Evolutionary conservation across 1,139 yeast genomes (phyloP).

Genomic region (Taphrina betulina): DNA sequence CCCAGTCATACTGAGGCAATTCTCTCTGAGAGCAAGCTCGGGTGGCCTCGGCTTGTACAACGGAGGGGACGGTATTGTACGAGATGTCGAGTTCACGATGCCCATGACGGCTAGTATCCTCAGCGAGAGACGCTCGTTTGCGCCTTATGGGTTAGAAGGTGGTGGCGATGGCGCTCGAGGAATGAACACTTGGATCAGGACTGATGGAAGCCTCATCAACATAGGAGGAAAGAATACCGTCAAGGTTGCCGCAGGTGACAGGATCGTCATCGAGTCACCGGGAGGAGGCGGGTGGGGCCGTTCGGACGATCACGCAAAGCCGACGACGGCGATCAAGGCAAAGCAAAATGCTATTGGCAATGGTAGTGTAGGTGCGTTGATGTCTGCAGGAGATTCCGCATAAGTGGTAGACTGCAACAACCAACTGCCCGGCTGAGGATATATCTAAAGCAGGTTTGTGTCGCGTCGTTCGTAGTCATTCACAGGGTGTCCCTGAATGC

Average conservation of each 20-base stretch:
- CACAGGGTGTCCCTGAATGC: no score
- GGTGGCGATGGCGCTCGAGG: conserved; percentile 63
- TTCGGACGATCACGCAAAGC: not conserved
- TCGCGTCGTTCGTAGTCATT: no score
- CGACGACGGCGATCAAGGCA: not conserved
- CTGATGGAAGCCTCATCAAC: conserved; percentile 43
- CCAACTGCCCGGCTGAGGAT: no score
- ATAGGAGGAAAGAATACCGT: conserved; percentile 63
- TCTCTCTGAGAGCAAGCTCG: conserved; percentile 54
- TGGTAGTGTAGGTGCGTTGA: no score
- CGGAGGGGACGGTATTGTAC: conserved; percentile 65
- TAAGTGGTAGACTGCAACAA: no score
- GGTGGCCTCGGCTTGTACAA: conserved; percentile 58
- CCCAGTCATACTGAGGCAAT: conserved; percentile 61
- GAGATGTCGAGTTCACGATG: conserved; percentile 60
- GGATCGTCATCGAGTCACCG: conserved; percentile 54
- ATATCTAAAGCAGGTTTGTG: no score
- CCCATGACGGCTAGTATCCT: conserved; percentile 59
- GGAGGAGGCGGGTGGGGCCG: conserved; percentile 51
- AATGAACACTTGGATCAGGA: conserved; percentile 54
- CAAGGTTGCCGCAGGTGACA: conserved; percentile 53
- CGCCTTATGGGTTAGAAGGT: conserved; percentile 63
- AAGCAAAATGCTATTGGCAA: conserved; percentile 13
- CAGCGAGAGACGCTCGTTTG: conserved; percentile 59
- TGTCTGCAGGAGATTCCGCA: no score